A percentile compares a stretch with the other conserved stretches of the same genome.
Conservation (phyloP, 1,139 yeast species). For the Saccharomyces hybrid region DNA sequence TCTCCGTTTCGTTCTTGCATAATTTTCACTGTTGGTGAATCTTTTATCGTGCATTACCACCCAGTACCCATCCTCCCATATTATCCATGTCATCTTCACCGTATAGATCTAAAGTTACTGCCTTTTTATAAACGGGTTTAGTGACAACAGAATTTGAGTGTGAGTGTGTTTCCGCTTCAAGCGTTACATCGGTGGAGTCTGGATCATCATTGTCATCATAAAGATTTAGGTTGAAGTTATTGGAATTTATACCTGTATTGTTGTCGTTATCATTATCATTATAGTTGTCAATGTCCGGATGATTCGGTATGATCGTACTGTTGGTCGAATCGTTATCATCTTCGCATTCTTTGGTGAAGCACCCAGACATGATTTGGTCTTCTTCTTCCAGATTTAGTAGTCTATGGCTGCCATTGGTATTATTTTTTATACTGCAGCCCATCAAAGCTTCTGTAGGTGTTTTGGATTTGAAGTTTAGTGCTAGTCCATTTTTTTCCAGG, state of each 20-base stretch:
- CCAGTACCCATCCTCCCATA: slow-evolving; percentile 25
- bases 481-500: slow-evolving; percentile 16
- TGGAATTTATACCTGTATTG: background rate
- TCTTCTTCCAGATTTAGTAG: slow-evolving; percentile 22
- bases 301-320: background rate
- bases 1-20: background rate
- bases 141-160: slow-evolving; percentile 9
- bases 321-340: background rate
- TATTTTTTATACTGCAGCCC: background rate
- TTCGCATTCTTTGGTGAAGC: background rate
- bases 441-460: slow-evolving; percentile 3
- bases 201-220: slow-evolving; percentile 13
- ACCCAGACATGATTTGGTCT: slow-evolving; percentile 26
- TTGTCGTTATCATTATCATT: slow-evolving; percentile 1
- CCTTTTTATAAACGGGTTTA: slow-evolving; percentile 19
- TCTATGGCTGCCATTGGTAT: slow-evolving; percentile 8
- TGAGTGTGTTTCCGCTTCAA: slow-evolving; percentile 5
- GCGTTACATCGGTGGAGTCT: background rate
- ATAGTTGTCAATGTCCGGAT: background rate
- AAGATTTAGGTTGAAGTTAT: slow-evolving; percentile 16
- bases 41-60: slow-evolving; percentile 17
- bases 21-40: background rate
- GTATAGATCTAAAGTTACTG: slow-evolving; percentile 25
- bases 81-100: slow-evolving; percentile 23
- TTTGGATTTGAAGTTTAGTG: slow-evolving; percentile 18